Conservation (phyloP, 1,284 basidiomycete genomes). For the Fomitopsis betulina region DNA sequence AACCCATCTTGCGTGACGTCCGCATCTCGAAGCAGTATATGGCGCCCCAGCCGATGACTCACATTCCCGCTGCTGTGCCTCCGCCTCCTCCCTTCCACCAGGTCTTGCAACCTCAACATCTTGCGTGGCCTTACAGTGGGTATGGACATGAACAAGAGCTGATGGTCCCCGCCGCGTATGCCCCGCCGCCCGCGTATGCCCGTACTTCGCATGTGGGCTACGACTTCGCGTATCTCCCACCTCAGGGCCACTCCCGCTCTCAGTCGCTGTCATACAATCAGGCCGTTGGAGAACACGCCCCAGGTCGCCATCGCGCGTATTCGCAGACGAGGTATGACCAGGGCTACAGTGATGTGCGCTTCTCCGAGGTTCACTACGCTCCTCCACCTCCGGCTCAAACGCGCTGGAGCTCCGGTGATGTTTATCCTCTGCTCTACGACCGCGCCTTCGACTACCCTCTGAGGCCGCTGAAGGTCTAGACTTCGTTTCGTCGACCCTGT, state of each 20-base stretch:
- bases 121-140: slow-evolving; percentile 20
- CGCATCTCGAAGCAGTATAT: slow-evolving; percentile 53
- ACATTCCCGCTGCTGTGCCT: slow-evolving; percentile 14
- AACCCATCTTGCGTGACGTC: slow-evolving; percentile 57
- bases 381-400: slow-evolving; percentile 19
- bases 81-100: slow-evolving; percentile 22
- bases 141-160: slow-evolving; percentile 18
- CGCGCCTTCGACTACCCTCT: slow-evolving; percentile 20
- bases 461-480: slow-evolving; percentile 27
- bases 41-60: slow-evolving; percentile 52
- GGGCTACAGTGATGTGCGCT: slow-evolving; percentile 39
- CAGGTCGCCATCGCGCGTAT: slow-evolving; percentile 54
- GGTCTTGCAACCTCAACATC: slow-evolving; percentile 18
- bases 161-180: slow-evolving; percentile 8
- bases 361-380: slow-evolving; percentile 37
- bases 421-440: slow-evolving; percentile 25
- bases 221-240: slow-evolving; percentile 30
- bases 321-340: slow-evolving; percentile 56
- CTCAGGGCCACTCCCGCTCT: slow-evolving; percentile 46
- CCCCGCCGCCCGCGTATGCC: slow-evolving; percentile 21
- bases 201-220: slow-evolving; percentile 38
- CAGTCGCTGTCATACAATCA: slow-evolving; percentile 52
- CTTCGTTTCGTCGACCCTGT: slow-evolving; percentile 6
- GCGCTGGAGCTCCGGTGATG: slow-evolving; percentile 20
- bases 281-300: slow-evolving; percentile 37